Evolutionary conservation across 2,329 filamentous ascomycete genomes (phyloP).

Genomic region (Colletotrichum sp.): DNA sequence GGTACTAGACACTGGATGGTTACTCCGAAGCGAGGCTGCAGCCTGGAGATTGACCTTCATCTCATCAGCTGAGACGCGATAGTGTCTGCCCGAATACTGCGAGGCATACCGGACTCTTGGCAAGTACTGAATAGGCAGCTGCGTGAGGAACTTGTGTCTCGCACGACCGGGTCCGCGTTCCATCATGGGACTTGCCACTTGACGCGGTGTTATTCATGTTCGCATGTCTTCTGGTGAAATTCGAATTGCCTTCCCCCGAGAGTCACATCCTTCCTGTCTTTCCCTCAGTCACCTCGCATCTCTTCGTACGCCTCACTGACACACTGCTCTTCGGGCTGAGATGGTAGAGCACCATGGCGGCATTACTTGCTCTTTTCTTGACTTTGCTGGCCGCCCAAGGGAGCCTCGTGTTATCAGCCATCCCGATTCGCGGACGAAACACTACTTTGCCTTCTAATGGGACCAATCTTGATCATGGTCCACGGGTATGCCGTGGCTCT

Average conservation of each 20-base stretch:
- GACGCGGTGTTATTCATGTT: neutral
- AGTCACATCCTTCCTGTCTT: neutral
- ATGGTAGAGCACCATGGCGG: neutral
- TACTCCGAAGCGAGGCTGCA: neutral
- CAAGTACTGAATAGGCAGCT: neutral
- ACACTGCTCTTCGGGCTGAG: neutral
- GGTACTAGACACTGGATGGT: neutral
- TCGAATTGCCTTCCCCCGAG: neutral
- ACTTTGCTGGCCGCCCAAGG: neutral
- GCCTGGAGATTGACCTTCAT: neutral
- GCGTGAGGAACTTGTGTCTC: neutral
- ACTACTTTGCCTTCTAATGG: neutral
- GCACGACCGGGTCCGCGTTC: no score
- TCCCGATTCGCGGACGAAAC: neutral
- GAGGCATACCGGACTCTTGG: neutral
- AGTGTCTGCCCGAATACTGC: neutral
- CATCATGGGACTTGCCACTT: no score
- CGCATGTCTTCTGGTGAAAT: neutral
- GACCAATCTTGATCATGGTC: neutral
- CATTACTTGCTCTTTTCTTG: neutral
- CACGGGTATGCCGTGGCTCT: neutral
- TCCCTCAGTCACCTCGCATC: neutral
- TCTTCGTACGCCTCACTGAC: neutral
- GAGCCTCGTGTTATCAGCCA: neutral
- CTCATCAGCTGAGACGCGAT: neutral